Evolutionary conservation across 176 grass and related monocot species (phyloP).

Genomic region (Oryza glumipatula): DNA sequence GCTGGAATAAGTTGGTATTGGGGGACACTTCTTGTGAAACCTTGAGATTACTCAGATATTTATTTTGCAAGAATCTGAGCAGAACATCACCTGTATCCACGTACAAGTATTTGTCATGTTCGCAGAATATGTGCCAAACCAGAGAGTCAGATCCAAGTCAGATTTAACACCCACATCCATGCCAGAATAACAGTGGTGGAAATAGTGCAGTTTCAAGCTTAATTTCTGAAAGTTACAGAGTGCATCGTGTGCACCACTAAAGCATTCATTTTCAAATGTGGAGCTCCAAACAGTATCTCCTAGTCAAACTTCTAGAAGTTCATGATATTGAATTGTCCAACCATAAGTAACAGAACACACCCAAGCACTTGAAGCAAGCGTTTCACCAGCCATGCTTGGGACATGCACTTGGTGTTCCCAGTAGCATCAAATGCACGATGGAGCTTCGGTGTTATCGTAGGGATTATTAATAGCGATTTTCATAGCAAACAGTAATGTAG

Average conservation of each 20-base stretch:
- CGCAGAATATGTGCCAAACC: neutral
- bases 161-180: neutral
- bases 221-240: neutral
- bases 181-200: neutral
- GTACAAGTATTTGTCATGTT: neutral
- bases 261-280: slow-evolving; percentile 11
- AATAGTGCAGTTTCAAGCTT: no score
- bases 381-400: neutral
- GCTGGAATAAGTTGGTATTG: neutral
- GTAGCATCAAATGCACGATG: neutral
- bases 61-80: no score
- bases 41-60: no score
- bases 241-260: neutral
- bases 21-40: neutral
- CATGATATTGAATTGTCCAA: neutral
- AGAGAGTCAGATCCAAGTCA: neutral
- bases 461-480: no score
- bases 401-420: slow-evolving; percentile 20
- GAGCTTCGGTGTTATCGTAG: no score
- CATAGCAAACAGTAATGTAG: no score
- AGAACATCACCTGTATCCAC: neutral
- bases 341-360: neutral
- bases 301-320: neutral
- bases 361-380: neutral
- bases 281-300: neutral